Conservation (phyloP, 208 protist genomes). For the Trypanosoma brucei region DNA sequence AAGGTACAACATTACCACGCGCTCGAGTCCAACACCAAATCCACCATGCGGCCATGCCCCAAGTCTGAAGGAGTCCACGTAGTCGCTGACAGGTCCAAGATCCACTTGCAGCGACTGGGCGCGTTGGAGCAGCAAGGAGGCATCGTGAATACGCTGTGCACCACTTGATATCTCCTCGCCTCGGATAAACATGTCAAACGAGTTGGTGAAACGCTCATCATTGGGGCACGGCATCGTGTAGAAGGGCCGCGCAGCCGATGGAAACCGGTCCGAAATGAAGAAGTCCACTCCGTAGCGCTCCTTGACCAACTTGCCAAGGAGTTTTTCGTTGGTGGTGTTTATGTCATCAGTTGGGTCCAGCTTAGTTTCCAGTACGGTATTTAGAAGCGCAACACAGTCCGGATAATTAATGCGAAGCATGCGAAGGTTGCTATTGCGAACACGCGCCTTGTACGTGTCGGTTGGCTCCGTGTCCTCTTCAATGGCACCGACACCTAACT, state of each 20-base stretch:
- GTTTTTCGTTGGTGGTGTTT: constrained; percentile 94
- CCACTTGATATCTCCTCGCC: constrained; percentile 99
- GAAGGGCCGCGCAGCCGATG: constrained; percentile 96
- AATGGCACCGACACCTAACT: constrained; percentile 85
- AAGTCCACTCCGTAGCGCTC: constrained; percentile 99
- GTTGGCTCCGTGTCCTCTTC: constrained; percentile 56
- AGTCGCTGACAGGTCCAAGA: constrained; percentile 88
- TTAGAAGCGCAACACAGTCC: constrained; percentile 94
- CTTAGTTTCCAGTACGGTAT: constrained; percentile 79
- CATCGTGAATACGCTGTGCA: constrained; percentile 99
- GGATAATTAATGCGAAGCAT: constrained; percentile 90
- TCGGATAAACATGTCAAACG: constrained; percentile 99
- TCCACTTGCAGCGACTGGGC: constrained; percentile 83
- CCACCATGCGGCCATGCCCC: constrained; percentile 98
- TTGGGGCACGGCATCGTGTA: constrained; percentile 99
- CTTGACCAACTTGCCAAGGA: constrained; percentile 95
- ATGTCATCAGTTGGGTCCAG: constrained; percentile 87
- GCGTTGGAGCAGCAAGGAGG: constrained; percentile 86
- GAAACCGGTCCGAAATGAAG: constrained; percentile 99
- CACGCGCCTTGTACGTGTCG: constrained; percentile 73
- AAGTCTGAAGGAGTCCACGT: constrained; percentile 98
- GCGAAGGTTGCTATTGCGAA: constrained; percentile 70
- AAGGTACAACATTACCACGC: constrained; percentile 99
- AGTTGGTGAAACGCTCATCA: constrained; percentile 90
- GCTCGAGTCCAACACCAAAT: constrained; percentile 98